Percentiles rank a stretch among this genome's conserved stretches.
Evolutionary conservation across 306 rosid species (phyloP).

Genomic region (Quercus alba): DNA sequence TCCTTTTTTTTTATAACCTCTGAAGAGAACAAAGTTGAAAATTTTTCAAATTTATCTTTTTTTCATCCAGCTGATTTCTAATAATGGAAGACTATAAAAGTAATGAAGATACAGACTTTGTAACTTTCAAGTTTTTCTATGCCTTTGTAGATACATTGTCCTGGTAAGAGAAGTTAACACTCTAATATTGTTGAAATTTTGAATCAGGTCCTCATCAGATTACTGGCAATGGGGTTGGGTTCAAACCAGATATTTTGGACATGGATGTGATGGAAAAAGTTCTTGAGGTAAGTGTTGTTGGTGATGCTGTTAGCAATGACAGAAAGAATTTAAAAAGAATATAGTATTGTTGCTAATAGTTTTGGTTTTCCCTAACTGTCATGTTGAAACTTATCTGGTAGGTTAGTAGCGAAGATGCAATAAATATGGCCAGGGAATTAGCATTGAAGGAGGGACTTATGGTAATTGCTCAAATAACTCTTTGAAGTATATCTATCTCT

Average conservation of each 20-base stretch:
- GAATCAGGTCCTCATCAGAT: constrained; percentile 81
- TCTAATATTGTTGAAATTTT: constrained; percentile 20
- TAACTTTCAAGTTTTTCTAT: neutral
- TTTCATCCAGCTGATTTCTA: neutral
- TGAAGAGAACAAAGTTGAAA: neutral
- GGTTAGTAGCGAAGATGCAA: constrained; percentile 93
- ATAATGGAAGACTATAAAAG: neutral
- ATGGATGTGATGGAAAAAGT: constrained; percentile 92
- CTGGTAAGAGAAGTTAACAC: constrained; percentile 7
- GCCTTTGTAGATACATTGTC: neutral
- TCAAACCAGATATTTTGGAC: constrained; percentile 95
- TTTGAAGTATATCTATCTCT: neutral
- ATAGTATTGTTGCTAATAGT: neutral
- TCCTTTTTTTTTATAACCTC: neutral
- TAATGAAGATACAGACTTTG: neutral
- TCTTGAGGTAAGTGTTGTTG: constrained; percentile 61
- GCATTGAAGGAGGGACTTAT: constrained; percentile 91
- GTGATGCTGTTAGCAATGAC: neutral
- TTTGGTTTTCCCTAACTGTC: constrained; percentile 18
- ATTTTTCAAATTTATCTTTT: neutral
- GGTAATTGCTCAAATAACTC: constrained; percentile 44
- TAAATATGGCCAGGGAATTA: constrained; percentile 86
- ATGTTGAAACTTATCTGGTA: constrained; percentile 27
- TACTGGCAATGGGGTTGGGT: constrained; percentile 91
- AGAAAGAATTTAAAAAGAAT: neutral